Base-by-base conservation (phyloP, 257 asterid genomes). In the Lantana camara region DNA sequence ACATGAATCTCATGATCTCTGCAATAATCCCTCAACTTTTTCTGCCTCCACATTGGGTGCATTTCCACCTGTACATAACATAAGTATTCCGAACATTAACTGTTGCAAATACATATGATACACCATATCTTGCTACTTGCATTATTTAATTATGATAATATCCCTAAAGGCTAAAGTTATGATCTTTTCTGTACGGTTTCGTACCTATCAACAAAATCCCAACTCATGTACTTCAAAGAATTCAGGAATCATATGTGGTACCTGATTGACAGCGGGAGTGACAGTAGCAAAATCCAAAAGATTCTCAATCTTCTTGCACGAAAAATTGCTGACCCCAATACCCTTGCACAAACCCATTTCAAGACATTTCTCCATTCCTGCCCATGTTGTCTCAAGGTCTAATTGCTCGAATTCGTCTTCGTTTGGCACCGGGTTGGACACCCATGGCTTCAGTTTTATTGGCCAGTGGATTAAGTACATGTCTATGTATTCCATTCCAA, bases 41-140 rank as follows among this genome's bases (percentile, higher is more conserved):
- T 69, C 38, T 91, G 98, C 82, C 85, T 84, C 98, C 98, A 91
- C 87, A 86, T 84, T 3, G 95, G 95, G 68, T 89, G 95, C 98
- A 91, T 89, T 74, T 91, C 96, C 53, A 89, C 98, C 97, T 89
- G 70, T 46, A 27, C 5, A 27, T 27, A n/a, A 27, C 32, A 5
- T 27, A 27, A 2, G 32, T 27, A 73, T 27, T 27, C 32, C n/a
- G n/a, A 46, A 61, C 8, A 45, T 56, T 27, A 27, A 27, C 5
- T 27, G 32, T 27, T 27, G 40, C 12, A 13, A 0, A 12, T 7
- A 24, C 23, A 14, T 24, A 21, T 15, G n/a, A 27, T 54, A 35
- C 30, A n/a, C 10, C 37, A 52, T 24, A 52, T 42, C 48, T 17
- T n/a, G 50, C 22, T 45, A 45, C 19, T 16, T 47, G 29, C 1